Evolutionary conservation across 306 rosid genomes (phyloP).

Genomic region (Begonia masoniana): DNA sequence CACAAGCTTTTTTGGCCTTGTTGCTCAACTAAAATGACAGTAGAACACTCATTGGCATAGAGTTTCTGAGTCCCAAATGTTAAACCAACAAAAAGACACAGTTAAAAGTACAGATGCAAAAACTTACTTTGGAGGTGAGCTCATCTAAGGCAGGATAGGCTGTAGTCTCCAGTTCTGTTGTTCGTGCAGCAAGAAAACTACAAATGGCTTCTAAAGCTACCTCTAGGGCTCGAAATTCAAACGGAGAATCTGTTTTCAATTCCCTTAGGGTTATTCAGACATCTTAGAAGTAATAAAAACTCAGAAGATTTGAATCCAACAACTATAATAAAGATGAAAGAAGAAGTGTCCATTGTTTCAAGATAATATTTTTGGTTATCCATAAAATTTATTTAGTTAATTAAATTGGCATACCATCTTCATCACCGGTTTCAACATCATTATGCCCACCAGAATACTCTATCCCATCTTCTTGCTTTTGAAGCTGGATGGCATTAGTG

Average conservation of each 20-base stretch:
- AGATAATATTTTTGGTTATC: no score
- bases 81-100: neutral
- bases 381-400: neutral
- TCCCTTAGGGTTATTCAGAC: slow-evolving; percentile 24
- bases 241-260: slow-evolving; percentile 73
- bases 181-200: slow-evolving; percentile 92
- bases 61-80: neutral
- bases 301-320: neutral
- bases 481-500: slow-evolving; percentile 9
- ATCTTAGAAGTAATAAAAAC: slow-evolving; percentile 5
- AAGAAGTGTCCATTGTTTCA: neutral
- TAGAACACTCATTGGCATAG: neutral
- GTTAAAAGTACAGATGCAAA: slow-evolving; percentile 1
- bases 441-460: slow-evolving; percentile 30
- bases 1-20: no score
- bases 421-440: slow-evolving; percentile 57
- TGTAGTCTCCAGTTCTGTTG: slow-evolving; percentile 76
- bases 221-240: slow-evolving; percentile 90
- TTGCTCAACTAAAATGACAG: no score
- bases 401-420: slow-evolving; percentile 55
- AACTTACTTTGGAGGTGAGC: slow-evolving; percentile 72
- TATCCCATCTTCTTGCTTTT: slow-evolving; percentile 20
- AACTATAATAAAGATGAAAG: neutral
- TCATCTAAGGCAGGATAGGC: slow-evolving; percentile 96
- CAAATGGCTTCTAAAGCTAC: slow-evolving; percentile 95